Conservation (phyloP, 768 basidiomycete genomes). For the Lactarius psammicola region DNA sequence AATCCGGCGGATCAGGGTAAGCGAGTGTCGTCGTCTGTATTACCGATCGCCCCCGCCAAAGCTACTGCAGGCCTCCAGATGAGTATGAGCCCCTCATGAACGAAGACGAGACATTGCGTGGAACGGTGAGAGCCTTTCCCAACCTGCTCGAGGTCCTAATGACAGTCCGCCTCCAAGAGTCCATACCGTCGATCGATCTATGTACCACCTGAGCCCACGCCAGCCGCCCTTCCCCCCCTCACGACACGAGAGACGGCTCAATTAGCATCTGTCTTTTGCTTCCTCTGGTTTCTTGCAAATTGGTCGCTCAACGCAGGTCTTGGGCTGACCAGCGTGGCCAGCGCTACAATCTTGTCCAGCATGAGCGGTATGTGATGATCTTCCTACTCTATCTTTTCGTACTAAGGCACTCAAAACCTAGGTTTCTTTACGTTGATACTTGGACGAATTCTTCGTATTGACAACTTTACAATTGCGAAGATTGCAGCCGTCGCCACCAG, state of each 20-base stretch:
- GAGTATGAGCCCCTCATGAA: constrained; percentile 35
- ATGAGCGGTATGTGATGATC: constrained; percentile 68
- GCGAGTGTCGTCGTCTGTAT: neutral
- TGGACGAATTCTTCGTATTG: constrained; percentile 80
- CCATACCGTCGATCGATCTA: constrained; percentile 9
- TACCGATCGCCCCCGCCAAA: constrained; percentile 7
- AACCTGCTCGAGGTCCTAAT: neutral
- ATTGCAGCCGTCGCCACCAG: constrained; percentile 74
- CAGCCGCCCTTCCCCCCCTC: constrained; percentile 41
- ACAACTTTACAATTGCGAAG: constrained; percentile 70
- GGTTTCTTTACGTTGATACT: constrained; percentile 92
- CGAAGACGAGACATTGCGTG: constrained; percentile 25
- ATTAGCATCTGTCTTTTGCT: constrained; percentile 77
- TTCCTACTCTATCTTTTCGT: neutral
- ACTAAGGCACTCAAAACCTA: constrained; percentile 34
- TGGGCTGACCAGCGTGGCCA: constrained; percentile 89
- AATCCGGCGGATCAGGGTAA: constrained; percentile 5
- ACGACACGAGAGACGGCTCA: constrained; percentile 68
- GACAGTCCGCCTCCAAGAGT: constrained; percentile 3
- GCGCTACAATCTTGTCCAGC: constrained; percentile 83
- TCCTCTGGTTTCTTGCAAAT: constrained; percentile 93
- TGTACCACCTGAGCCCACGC: constrained; percentile 11
- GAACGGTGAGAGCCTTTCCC: constrained; percentile 17
- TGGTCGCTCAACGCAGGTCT: constrained; percentile 86
- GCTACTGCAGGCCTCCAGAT: constrained; percentile 23